Evolutionary conservation across 116 monocot species (phyloP).

Genomic region (Posidonia oceanica): DNA sequence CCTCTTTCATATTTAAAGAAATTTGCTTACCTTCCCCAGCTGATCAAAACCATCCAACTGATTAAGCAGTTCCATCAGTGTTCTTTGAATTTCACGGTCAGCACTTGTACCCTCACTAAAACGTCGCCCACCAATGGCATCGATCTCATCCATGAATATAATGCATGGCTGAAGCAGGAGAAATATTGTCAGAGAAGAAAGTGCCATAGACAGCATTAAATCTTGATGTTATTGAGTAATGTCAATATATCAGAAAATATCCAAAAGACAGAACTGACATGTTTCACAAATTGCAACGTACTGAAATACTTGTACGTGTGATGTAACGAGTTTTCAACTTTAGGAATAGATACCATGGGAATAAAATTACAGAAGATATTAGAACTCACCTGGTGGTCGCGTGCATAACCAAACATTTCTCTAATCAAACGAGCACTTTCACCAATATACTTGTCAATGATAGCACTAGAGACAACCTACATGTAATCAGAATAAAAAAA

Average conservation of each 20-base stretch:
- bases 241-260: too few relatives aligned
- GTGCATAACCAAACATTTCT: slow-evolving; percentile 99
- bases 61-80: slow-evolving; percentile 96
- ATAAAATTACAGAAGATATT: too few relatives aligned
- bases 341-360: too few relatives aligned
- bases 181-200: neutral
- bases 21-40: slow-evolving; percentile 70
- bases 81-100: slow-evolving; percentile 97
- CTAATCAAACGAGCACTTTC: slow-evolving; percentile 96
- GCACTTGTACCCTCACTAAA: slow-evolving; percentile 99
- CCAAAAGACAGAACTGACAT: too few relatives aligned
- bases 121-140: slow-evolving; percentile 95
- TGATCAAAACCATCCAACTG: slow-evolving; percentile 97
- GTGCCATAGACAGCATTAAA: neutral
- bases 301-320: too few relatives aligned
- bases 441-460: slow-evolving; percentile 99
- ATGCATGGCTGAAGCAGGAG: slow-evolving; percentile 69
- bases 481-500: neutral
- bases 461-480: slow-evolving; percentile 98
- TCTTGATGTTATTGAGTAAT: too few relatives aligned
- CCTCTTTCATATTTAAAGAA: too few relatives aligned
- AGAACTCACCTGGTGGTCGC: slow-evolving; percentile 77
- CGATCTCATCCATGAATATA: slow-evolving; percentile 99
- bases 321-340: too few relatives aligned
- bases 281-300: too few relatives aligned